Base-by-base conservation (phyloP, 2,329 filamentous ascomycete species). In the Pseudofabraea citricarpa region DNA sequence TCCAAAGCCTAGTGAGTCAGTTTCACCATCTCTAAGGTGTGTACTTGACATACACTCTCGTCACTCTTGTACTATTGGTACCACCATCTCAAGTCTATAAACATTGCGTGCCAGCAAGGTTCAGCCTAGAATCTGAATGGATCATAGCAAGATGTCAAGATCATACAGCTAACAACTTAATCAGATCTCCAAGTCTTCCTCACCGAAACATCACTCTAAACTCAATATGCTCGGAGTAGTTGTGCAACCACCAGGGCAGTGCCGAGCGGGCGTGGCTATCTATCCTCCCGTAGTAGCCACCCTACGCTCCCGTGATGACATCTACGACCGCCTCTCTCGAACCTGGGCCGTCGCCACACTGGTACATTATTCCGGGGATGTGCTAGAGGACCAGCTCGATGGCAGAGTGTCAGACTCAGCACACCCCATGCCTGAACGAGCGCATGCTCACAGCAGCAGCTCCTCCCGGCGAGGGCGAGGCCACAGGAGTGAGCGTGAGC, bases 341-440 rank as follows among this genome's bases (percentile, higher is more conserved):
- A 54, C 51, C 5, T 60, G 52, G 51, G 57, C 53, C 4, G 52
- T 53, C 7, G 56, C 49, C 27, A 55, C 57, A 6, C 56, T 61
- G 23, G 41, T 61, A 19, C 46, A 52, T 19, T 40, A 54, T n/a
- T 48, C 49, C 3, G 57, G 57, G 10, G 52, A 59, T 40, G 44
- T 54, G 22, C 41, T 56, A 19, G 48, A 54, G 37, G 49, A 57
- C 24, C 46, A 52, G 19, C 47, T 58, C 27, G 50, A 50, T n/a
- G 57, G 57, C 16, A 53, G 44, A 20, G 40, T 55, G 7, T 48
- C 52, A 18, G 58, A 60, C 40, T 59, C 53, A 20, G 56, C 58
- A 22, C 56, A 58, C 36, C 56, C 58, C 7, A 40, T 59, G 21
- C 47, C 53, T n/a, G 47, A 52, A 8, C 44, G 32, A n/a, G 20